phyloP scores from a whole-genome alignment of 108 stramenopile genomes.

The Phaeodactylum tricornutum region DNA sequence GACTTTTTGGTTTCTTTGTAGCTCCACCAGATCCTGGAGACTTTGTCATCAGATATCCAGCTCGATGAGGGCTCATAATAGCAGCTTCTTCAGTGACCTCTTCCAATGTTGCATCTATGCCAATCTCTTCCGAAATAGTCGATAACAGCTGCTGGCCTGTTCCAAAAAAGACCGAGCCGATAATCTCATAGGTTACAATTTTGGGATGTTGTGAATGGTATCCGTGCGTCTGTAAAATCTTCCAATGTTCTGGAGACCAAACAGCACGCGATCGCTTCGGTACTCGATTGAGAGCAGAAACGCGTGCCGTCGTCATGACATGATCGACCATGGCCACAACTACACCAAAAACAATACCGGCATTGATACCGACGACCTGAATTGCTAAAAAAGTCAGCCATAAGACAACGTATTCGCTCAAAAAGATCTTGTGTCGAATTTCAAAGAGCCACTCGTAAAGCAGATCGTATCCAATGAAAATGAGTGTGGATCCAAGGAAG shows the following conservation, averaged over 20 bases:
- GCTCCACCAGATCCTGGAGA: not conserved
- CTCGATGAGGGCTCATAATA: not conserved
- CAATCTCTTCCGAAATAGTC: conserved; percentile 44
- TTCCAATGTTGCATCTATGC: conserved; percentile 15
- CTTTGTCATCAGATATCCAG: not conserved
- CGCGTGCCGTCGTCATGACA: conserved; percentile 57
- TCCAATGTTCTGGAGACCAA: conserved; percentile 51
- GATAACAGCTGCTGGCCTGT: conserved; percentile 48
- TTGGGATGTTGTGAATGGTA: conserved; percentile 41
- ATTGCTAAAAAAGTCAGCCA: conserved; percentile 78
- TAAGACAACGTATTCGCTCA: conserved; percentile 72
- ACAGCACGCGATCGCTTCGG: conserved; percentile 64
- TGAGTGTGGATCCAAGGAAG: conserved; percentile 89
- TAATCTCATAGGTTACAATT: conserved; percentile 60
- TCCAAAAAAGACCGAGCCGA: conserved; percentile 76
- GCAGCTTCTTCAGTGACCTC: not conserved
- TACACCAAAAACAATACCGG: conserved; percentile 67
- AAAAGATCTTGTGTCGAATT: conserved; percentile 69
- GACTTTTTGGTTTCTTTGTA: not conserved
- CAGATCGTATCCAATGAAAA: conserved; percentile 88
- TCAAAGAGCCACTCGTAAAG: conserved; percentile 90
- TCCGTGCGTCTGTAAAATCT: conserved; percentile 48
- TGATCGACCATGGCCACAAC: conserved; percentile 70
- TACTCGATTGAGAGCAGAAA: conserved; percentile 37
- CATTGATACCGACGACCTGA: conserved; percentile 77